Conservation (phyloP, 352 stramenopile species). For the Nothophytophthora sp. region DNA sequence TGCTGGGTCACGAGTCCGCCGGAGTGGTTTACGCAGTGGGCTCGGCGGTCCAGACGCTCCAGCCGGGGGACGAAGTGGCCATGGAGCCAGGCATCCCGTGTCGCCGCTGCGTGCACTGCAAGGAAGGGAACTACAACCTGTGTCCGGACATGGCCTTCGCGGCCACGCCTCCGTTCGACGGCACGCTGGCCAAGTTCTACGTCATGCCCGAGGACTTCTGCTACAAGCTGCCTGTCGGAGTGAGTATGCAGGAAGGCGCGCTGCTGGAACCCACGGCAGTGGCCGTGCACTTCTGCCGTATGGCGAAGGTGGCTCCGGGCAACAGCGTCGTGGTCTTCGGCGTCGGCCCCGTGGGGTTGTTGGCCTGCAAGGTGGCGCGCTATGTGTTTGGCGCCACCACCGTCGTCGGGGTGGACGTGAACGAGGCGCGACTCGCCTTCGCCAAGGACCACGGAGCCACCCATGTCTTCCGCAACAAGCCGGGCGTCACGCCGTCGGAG, state of each 20-base stretch:
- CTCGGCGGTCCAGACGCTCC: slow-evolving; percentile 21
- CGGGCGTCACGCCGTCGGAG: slow-evolving; percentile 8
- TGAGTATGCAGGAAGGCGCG: slow-evolving; percentile 25
- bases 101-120: slow-evolving; percentile 21
- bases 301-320: slow-evolving; percentile 27
- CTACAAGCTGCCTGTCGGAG: slow-evolving; percentile 23
- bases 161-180: slow-evolving; percentile 21
- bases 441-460: slow-evolving; percentile 26
- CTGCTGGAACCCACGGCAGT: slow-evolving; percentile 28
- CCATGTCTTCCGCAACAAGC: slow-evolving; percentile 17
- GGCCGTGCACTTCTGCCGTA: slow-evolving; percentile 27
- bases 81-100: slow-evolving; percentile 26
- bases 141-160: slow-evolving; percentile 28
- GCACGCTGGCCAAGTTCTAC: slow-evolving; percentile 30
- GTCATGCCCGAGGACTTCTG: slow-evolving; percentile 26
- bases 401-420: slow-evolving; percentile 26
- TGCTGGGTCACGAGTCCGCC: slow-evolving; percentile 27
- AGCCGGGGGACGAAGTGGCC: slow-evolving; percentile 22
- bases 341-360: slow-evolving; percentile 23
- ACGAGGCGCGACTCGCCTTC: slow-evolving; percentile 18
- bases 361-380: slow-evolving; percentile 29
- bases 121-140: slow-evolving; percentile 25
- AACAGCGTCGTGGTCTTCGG: slow-evolving; percentile 31
- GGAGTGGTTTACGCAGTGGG: slow-evolving; percentile 27
- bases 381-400: slow-evolving; percentile 26